phyloP scores from a whole-genome alignment of 257 asterid genomes.

The Linderniella brevidens region DNA sequence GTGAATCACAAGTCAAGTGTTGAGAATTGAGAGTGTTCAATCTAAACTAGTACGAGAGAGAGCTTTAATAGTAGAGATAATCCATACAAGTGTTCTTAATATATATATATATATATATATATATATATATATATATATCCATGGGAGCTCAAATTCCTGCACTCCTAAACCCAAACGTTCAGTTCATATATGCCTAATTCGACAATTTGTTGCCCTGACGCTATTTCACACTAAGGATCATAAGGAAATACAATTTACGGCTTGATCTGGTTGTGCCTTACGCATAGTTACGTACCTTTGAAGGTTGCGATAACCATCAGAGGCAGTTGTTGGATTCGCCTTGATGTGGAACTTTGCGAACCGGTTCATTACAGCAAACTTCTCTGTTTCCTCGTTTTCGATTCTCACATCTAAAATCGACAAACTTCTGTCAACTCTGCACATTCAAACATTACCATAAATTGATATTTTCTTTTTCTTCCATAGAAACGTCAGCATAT shows the following conservation, averaged over 20 bases:
- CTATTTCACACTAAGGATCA: slow-evolving; percentile 12
- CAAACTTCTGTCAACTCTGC: slow-evolving; percentile 41
- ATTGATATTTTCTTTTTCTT: neutral
- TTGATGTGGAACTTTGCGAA: slow-evolving; percentile 46
- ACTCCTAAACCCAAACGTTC: too few species aligned
- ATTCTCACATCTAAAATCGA: slow-evolving; percentile 26
- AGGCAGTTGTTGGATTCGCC: slow-evolving; percentile 15
- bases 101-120: too few species aligned
- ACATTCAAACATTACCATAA: slow-evolving; percentile 11
- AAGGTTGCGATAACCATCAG: slow-evolving; percentile 13
- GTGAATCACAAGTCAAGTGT: too few species aligned
- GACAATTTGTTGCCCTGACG: too few species aligned
- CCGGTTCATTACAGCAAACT: slow-evolving; percentile 35
- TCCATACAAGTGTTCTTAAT: too few species aligned
- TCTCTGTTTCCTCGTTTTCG: slow-evolving; percentile 47
- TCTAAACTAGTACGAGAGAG: too few species aligned
- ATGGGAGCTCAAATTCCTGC: too few species aligned
- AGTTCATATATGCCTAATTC: too few species aligned
- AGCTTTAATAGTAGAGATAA: too few species aligned
- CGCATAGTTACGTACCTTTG: slow-evolving; percentile 47
- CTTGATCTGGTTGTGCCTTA: slow-evolving; percentile 29
- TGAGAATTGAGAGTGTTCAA: too few species aligned
- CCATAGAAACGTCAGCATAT: neutral
- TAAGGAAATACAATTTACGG: slow-evolving; percentile 28
- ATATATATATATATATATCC: too few species aligned